Conservation (phyloP, 2,329 filamentous ascomycete genomes). For the Alternaria tenuissima region DNA sequence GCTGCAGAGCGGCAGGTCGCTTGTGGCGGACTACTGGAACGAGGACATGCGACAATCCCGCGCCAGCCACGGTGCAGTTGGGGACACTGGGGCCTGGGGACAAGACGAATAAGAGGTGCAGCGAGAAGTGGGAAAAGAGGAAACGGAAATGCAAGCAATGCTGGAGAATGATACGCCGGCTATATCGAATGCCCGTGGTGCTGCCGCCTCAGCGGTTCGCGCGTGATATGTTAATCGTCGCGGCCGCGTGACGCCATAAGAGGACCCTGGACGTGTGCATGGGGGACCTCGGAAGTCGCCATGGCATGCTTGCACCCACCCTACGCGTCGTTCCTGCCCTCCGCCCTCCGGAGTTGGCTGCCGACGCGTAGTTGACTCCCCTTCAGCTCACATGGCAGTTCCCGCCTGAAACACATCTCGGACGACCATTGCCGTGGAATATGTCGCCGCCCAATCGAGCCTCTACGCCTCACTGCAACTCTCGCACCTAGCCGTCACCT, state of each 20-base stretch:
- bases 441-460: constrained; percentile 14
- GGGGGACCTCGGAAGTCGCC: constrained; percentile 4
- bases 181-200: constrained; percentile 8
- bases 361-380: constrained; percentile 6
- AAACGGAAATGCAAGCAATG: neutral
- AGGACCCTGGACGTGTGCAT: constrained; percentile 8
- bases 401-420: constrained; percentile 16
- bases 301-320: constrained; percentile 9
- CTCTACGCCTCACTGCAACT: constrained; percentile 5
- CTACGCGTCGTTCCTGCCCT: constrained; percentile 16
- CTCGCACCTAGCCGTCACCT: constrained; percentile 14
- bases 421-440: constrained; percentile 3
- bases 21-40: constrained; percentile 48
- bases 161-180: constrained; percentile 13
- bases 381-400: constrained; percentile 17
- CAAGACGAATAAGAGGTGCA: constrained; percentile 16
- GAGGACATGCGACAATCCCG: constrained; percentile 17
- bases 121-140: constrained; percentile 1
- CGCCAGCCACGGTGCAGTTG: neutral
- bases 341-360: neutral
- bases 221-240: constrained; percentile 21
- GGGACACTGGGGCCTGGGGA: neutral
- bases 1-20: constrained; percentile 20
- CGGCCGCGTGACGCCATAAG: constrained; percentile 26
- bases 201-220: constrained; percentile 22